phyloP scores from a whole-genome alignment of 768 basidiomycete species.

The Hydnomerulius pinastri region DNA sequence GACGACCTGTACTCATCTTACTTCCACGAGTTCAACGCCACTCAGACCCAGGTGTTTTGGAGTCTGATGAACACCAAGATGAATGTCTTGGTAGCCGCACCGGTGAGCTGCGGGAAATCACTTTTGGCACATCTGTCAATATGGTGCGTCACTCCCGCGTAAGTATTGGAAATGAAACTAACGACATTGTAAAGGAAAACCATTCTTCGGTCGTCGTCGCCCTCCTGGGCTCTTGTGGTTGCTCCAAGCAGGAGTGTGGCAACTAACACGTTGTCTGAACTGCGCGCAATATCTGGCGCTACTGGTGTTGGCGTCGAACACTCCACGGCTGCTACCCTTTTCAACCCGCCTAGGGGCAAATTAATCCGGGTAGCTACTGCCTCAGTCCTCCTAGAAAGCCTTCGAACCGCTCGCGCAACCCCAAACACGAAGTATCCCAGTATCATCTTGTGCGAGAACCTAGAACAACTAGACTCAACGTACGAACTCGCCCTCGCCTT shows the following conservation, averaged over 20 bases:
- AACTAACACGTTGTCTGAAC: constrained; percentile 53
- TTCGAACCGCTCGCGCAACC: constrained; percentile 35
- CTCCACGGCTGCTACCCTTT: constrained; percentile 29
- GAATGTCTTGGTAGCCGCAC: constrained; percentile 76
- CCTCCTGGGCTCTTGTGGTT: constrained; percentile 65
- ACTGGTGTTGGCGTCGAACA: constrained; percentile 43
- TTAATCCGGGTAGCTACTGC: constrained; percentile 62
- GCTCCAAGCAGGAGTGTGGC: constrained; percentile 60
- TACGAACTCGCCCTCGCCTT: constrained; percentile 87
- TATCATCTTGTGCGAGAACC: constrained; percentile 79
- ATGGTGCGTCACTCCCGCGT: constrained; percentile 55
- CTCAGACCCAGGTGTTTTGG: constrained; percentile 93
- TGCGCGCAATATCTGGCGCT: constrained; percentile 42
- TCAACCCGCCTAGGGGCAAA: constrained; percentile 41
- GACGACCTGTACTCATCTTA: constrained; percentile 46
- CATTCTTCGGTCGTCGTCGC: constrained; percentile 38
- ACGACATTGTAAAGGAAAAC: constrained; percentile 52
- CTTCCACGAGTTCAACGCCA: constrained; percentile 68
- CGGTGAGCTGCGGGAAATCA: constrained; percentile 82
- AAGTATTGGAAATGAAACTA: constrained; percentile 14
- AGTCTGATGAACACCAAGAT: constrained; percentile 63
- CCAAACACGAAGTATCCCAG: constrained; percentile 42
- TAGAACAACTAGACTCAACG: constrained; percentile 76
- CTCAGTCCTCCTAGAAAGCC: constrained; percentile 45
- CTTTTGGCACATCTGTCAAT: constrained; percentile 65